Base-by-base conservation (phyloP, 129 eudicot species). In the Pittosporum tobira region DNA sequence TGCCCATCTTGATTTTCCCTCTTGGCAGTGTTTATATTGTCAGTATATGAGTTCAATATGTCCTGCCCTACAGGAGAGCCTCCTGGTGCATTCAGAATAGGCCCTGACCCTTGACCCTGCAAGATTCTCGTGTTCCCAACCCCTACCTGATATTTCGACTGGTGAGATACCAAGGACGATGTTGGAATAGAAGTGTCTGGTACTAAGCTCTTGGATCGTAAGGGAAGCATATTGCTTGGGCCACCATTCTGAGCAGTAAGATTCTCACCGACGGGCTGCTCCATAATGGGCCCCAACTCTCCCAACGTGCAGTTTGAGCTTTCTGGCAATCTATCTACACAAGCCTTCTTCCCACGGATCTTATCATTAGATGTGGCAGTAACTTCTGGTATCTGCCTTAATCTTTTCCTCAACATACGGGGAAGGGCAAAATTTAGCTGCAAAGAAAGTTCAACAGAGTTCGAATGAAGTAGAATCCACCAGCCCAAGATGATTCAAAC, bases 1-100 rank as follows among this genome's bases (percentile, higher is more conserved):
- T 67, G 85, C 1, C 78, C 94, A 60, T 91, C 98, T 78, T 75
- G 99, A 59, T 64, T 76, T 51, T 81, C 99, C 77, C 87, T 74
- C 76, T 81, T 91, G 57, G 59, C 46, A 36, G 85, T 59, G 58
- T 73, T 81, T 69, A 75, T 52, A 73, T 64, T 69, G 18, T 81
- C 94, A 28, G 66, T 27, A 26, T 76, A 81, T 21, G 90, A 66
- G 53, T 79, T 74, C 71, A 78, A 63, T 72, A 87, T 73, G 29
- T 87, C 96, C 71, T 78, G 94, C 54, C 78, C 76, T 50, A 62
- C 68, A 66, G 81, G 80, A 22, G 85, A 77, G 64, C 78, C 76
- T 55, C 66, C 68, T 54, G 84, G 68, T 44, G 70, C 70, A 63
- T 46, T 74, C 26, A 62, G 21, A 45, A 69, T 75, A 29, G 83